phyloP scores from a whole-genome alignment of 1,284 basidiomycete species.

The Fistulina hepatica region DNA sequence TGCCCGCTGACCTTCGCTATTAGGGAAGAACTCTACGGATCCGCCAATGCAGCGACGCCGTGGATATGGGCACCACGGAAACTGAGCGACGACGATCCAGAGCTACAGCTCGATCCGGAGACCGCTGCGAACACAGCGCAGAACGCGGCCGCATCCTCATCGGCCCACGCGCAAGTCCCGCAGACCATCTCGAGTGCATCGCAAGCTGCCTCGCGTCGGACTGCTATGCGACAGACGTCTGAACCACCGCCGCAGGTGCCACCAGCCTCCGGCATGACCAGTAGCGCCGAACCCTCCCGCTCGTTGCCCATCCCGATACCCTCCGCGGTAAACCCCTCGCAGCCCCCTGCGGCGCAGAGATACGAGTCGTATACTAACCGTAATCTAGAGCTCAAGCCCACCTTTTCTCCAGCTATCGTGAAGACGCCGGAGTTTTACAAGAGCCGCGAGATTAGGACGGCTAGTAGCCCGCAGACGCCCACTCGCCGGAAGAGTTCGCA shows the following conservation, averaged over 20 bases:
- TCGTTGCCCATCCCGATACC: conserved; percentile 6
- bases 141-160: background rate
- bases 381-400: conserved; percentile 38
- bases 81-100: conserved; percentile 20
- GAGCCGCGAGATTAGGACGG: no score
- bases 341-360: conserved; percentile 1
- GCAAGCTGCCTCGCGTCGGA: conserved; percentile 2
- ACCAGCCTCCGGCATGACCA: conserved; percentile 5
- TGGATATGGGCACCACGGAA: conserved; percentile 36
- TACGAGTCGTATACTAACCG: conserved; percentile 24
- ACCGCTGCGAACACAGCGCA: no score
- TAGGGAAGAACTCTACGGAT: conserved; percentile 29
- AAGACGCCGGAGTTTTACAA: conserved; percentile 54
- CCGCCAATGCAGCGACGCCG: conserved; percentile 27
- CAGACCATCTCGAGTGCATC: background rate
- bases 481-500: no score
- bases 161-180: background rate
- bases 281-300: conserved; percentile 5
- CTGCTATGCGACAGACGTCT: conserved; percentile 14
- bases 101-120: conserved; percentile 13
- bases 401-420: conserved; percentile 54
- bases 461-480: no score
- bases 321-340: conserved; percentile 9
- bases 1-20: background rate
- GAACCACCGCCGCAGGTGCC: conserved; percentile 10